Conservation (phyloP, 2,329 filamentous ascomycete genomes). For the Ciborinia camelliae region DNA sequence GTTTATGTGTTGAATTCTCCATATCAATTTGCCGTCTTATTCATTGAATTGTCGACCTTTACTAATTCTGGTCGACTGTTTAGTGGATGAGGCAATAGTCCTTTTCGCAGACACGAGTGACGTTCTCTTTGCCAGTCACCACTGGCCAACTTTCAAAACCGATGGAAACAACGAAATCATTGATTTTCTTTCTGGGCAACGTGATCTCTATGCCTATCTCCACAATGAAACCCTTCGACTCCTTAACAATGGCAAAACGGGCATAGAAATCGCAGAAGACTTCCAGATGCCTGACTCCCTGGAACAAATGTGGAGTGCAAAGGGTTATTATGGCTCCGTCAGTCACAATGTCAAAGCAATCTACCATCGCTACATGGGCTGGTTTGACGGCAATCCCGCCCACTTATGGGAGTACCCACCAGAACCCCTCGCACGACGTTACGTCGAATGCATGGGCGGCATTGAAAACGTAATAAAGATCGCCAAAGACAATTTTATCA, state of each 20-base stretch:
- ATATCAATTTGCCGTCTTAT: not conserved
- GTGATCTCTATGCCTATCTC: slow-evolving; percentile 42
- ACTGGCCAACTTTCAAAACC: slow-evolving; percentile 42
- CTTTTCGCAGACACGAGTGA: slow-evolving; percentile 38
- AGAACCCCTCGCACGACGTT: slow-evolving; percentile 37
- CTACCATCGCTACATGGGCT: slow-evolving; percentile 37
- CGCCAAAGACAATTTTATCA: slow-evolving; percentile 34
- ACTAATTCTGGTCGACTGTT: not conserved
- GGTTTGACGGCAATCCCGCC: slow-evolving; percentile 37
- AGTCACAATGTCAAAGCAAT: slow-evolving; percentile 43
- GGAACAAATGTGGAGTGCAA: slow-evolving; percentile 19
- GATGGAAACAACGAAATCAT: not conserved
- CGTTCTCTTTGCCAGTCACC: slow-evolving; percentile 41
- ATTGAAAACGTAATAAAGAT: slow-evolving; percentile 34
- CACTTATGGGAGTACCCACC: slow-evolving; percentile 42
- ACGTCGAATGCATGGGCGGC: slow-evolving; percentile 40
- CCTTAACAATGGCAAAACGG: slow-evolving; percentile 41
- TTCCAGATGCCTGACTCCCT: slow-evolving; percentile 39
- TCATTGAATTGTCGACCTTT: not conserved
- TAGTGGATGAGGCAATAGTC: slow-evolving; percentile 39
- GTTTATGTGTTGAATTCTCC: not conserved
- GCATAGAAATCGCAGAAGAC: slow-evolving; percentile 42
- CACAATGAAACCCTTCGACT: slow-evolving; percentile 43
- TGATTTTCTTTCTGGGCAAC: slow-evolving; percentile 37
- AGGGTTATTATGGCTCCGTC: slow-evolving; percentile 41